These are phyloP conservation scores for Aureobasidium leucospermi DNA, from an alignment of 2,329 filamentous ascomycete species.

Conservation along the genomic window DNA sequence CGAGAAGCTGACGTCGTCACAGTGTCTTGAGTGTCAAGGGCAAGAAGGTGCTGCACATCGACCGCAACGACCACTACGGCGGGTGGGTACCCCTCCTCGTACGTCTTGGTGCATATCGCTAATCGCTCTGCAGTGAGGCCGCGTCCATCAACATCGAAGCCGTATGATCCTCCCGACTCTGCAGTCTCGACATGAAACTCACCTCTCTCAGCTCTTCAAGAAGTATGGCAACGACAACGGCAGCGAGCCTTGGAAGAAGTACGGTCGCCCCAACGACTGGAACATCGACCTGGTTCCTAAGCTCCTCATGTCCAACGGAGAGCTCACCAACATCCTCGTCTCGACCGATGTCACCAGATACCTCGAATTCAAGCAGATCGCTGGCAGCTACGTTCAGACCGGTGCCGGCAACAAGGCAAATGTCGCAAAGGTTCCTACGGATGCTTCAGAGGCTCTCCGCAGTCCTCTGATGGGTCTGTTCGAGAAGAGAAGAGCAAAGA, in stretches of 20 bases:
- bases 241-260: conserved; percentile 96
- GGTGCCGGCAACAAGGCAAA: conserved; percentile 74
- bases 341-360: conserved; percentile 67
- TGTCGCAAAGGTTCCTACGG: conserved; percentile 93
- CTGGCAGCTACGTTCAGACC: conserved; percentile 94
- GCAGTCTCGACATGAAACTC: conserved; percentile 19
- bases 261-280: conserved; percentile 95
- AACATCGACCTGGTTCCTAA: conserved; percentile 98
- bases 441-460: conserved; percentile 80
- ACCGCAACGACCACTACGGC: conserved; percentile 97
- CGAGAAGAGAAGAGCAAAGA: conserved; percentile 95
- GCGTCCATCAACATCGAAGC: conserved; percentile 95
- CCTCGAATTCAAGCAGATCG: conserved; percentile 58
- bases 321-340: conserved; percentile 96
- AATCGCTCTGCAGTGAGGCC: conserved; percentile 60
- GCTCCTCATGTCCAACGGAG: conserved; percentile 96
- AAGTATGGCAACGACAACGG: conserved; percentile 83
- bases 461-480: conserved; percentile 96
- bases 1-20: conserved; percentile 22
- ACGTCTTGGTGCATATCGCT: conserved; percentile 14
- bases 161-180: conserved; percentile 43
- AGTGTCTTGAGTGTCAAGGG: conserved; percentile 97
- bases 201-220: conserved; percentile 72
- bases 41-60: conserved; percentile 98
- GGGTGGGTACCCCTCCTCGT: conserved; percentile 55